phyloP scores from a whole-genome alignment of 495 filamentous ascomycete genomes.

The Rhypophila decipiens region DNA sequence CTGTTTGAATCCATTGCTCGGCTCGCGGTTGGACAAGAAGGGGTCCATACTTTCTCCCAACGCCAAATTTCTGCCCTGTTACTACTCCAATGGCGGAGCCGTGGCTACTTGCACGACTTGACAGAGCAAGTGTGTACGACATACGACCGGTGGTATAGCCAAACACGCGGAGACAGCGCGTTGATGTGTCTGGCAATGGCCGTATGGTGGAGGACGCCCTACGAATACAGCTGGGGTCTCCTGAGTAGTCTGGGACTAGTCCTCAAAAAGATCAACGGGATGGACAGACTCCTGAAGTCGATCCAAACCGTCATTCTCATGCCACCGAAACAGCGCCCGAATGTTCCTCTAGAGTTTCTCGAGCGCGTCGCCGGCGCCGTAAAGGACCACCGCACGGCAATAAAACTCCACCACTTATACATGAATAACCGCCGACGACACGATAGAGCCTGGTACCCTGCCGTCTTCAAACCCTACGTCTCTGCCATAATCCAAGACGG shows the following conservation, averaged over 20 bases:
- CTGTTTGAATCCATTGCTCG: slow-evolving; percentile 10
- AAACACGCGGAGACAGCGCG: slow-evolving; percentile 13
- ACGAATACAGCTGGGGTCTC: too few species aligned
- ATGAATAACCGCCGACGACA: slow-evolving; percentile 3
- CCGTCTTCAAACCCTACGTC: slow-evolving; percentile 8
- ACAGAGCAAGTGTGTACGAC: too few species aligned
- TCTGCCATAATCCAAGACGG: slow-evolving; percentile 18
- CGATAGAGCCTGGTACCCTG: slow-evolving; percentile 11
- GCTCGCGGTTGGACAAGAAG: slow-evolving; percentile 1
- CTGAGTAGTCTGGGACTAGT: too few species aligned
- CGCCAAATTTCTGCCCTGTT: slow-evolving; percentile 20
- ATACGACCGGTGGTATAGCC: too few species aligned
- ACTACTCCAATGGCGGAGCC: slow-evolving; percentile 22
- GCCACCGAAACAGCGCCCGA: too few species aligned
- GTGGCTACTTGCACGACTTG: slow-evolving; percentile 16
- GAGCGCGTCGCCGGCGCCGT: slow-evolving; percentile 10
- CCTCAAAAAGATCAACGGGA: too few species aligned
- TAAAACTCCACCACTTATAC: slow-evolving; percentile 16
- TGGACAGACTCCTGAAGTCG: slow-evolving; percentile 11
- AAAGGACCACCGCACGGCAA: slow-evolving; percentile 10
- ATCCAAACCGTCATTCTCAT: too few species aligned
- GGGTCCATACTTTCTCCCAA: slow-evolving; percentile 4
- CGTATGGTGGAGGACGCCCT: too few species aligned
- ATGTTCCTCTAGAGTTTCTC: too few species aligned
- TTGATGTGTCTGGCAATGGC: slow-evolving; percentile 22